Evolutionary conservation across 2,329 filamentous ascomycete species (phyloP).

Genomic region (Tolypocladium ovalisporum): DNA sequence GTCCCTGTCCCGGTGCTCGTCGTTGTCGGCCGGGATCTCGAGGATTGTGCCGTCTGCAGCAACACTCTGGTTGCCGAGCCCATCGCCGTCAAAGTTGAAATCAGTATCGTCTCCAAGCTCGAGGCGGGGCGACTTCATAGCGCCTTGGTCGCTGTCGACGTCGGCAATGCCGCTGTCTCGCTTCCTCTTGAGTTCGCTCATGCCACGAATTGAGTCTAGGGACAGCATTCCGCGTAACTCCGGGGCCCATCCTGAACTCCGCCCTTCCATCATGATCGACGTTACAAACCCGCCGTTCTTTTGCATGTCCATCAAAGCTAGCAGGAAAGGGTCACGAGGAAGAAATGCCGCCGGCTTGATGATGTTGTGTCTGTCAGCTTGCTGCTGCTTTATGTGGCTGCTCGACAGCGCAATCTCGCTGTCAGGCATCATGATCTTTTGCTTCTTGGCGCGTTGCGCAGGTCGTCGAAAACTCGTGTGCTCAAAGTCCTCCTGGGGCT

Average conservation of each 20-base stretch:
- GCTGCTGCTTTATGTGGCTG: constrained; percentile 73
- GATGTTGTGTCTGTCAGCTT: constrained; percentile 77
- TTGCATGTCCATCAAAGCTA: constrained; percentile 86
- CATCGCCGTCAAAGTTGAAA: constrained; percentile 32
- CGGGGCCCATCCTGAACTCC: constrained; percentile 74
- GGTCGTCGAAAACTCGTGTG: constrained; percentile 52
- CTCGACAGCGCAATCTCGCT: constrained; percentile 66
- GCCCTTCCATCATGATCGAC: constrained; percentile 72
- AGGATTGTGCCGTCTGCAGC: constrained; percentile 51
- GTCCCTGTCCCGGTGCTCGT: constrained; percentile 33
- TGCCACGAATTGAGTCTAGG: constrained; percentile 64
- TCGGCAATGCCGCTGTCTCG: constrained; percentile 79
- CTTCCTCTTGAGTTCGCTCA: constrained; percentile 84
- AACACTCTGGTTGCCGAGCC: constrained; percentile 41
- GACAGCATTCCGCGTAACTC: constrained; percentile 91
- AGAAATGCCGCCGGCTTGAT: constrained; percentile 74
- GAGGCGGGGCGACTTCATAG: constrained; percentile 58
- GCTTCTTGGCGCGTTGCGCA: constrained; percentile 62
- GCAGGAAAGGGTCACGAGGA: constrained; percentile 73
- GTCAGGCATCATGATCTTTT: constrained; percentile 76
- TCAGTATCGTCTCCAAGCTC: constrained; percentile 59
- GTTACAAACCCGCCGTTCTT: constrained; percentile 83
- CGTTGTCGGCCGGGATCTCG: constrained; percentile 52
- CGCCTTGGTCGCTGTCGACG: constrained; percentile 55
- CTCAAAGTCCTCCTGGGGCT: constrained; percentile 47